phyloP scores from a whole-genome alignment of 2,329 filamentous ascomycete species.

The Phoma sp. region DNA sequence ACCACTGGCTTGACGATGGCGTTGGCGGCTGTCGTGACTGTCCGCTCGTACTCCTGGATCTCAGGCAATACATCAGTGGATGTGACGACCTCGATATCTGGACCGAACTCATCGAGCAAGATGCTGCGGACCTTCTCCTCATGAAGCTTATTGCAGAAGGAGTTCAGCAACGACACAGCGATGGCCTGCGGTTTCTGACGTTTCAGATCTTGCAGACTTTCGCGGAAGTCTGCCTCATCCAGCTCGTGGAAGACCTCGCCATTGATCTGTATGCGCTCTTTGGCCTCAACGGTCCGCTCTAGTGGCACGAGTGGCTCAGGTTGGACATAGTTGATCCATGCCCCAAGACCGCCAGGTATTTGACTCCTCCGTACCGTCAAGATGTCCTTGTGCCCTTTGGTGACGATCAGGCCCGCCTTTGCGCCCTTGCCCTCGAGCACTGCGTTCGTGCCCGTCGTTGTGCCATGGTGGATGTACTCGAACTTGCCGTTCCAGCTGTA shows the following conservation, averaged over 20 bases:
- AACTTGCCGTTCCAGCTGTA: conserved; percentile 56
- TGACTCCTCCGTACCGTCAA: conserved; percentile 57
- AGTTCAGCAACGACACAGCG: conserved; percentile 57
- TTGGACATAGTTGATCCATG: conserved; percentile 58
- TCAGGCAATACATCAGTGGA: conserved; percentile 57
- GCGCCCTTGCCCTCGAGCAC: conserved; percentile 60
- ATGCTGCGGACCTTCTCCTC: conserved; percentile 51
- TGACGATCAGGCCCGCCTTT: conserved; percentile 57
- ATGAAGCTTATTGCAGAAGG: conserved; percentile 55
- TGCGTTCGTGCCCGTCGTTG: conserved; percentile 59
- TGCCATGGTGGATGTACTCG: conserved; percentile 59
- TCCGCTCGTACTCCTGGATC: conserved; percentile 59
- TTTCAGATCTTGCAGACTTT: conserved; percentile 50
- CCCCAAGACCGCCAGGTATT: conserved; percentile 60
- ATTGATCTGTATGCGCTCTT: conserved; percentile 54
- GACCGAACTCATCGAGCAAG: conserved; percentile 54
- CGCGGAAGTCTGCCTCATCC: conserved; percentile 50
- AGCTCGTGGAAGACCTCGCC: conserved; percentile 52
- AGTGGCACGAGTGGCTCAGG: conserved; percentile 59
- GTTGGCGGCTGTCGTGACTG: conserved; percentile 58
- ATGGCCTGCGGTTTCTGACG: conserved; percentile 55
- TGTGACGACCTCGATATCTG: conserved; percentile 54
- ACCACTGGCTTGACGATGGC: conserved; percentile 59
- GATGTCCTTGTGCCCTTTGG: conserved; percentile 59
- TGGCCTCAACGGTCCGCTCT: conserved; percentile 57